Base-by-base conservation (phyloP, 768 basidiomycete genomes). In the Boletus subparvulus region DNA sequence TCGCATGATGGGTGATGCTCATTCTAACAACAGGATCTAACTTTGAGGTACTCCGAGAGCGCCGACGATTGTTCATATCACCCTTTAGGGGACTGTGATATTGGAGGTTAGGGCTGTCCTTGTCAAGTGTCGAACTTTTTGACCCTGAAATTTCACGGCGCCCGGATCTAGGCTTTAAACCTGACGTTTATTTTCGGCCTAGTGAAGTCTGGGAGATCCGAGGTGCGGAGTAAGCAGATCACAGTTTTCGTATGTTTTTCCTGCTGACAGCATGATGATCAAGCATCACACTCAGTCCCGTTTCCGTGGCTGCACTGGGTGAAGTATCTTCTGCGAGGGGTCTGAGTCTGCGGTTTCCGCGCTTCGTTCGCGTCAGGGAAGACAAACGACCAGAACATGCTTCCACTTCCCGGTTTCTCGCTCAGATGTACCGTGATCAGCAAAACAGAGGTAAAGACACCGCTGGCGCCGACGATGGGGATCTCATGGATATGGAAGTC, bases 181-280 rank as follows among this genome's bases (percentile, higher is more conserved):
- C 88, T 4, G 78, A 84, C 53, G 80, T 88, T 37, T 90, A 85
- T 68, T 88, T 90, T 66, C 80, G 78, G 60, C 88, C 89, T 19
- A 74, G 75, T 54, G 84, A 90, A 67, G 90, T 94, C 16, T 97
- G 94, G 94, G 94, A 97, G 74, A 89, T 96, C 55, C 81, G 84
- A 28, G 86, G 87, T 39, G 87, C 88, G 56, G 85, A 89, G 87
- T 83, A 60, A 69, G 78, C 68, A 49, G 30, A 47, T 56, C 37
- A 11, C 41, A 56, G 4, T 28, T 13, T 41, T 52, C 47, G 16
- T 16, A 13, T 39, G 36, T 21, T 45, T 17, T 48, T 36, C 21
- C 37, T 50, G 63, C 63, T 57, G 49, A 61, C 48, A 41, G 36
- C 11, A 16, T 30, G 49, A 36, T 19, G 39, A 60, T 43, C 40